Base-by-base conservation (phyloP, 345 rosid species). In the Psidium guajava region DNA sequence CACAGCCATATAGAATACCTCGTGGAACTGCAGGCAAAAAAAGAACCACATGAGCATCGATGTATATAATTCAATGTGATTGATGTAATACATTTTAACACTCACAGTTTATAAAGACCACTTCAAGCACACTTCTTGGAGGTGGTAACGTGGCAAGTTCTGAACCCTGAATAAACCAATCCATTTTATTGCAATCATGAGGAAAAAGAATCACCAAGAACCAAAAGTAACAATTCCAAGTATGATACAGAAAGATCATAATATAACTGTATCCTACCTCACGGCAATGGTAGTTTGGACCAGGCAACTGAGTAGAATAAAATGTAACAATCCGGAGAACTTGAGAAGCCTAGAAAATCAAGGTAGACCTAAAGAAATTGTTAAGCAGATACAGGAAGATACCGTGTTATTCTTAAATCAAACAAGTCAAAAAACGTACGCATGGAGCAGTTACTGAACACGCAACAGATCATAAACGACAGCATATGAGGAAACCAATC, bases 241-340 rank as follows among this genome's bases (percentile, higher is more conserved):
- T 47, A 51, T 57, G 27, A 57, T 50, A 22, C 49, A 77, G 53
- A 16, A 54, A 44, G 36, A 53, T 57, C 27, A 6, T 47, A 57
- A 3, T 8, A 81, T 82, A 28, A 25, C 50, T 54, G 82, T 24
- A 61, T 52, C 75, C 53, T 89, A 94, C 98, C 94, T 93, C 95
- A 47, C 93, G 96, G 84, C 98, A 96, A 85, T 96, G 98, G 87
- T 95, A 95, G 86, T 93, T 94, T 40, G 98, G 98, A 73, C 96
- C 98, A 56, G 95, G 98, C 87, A 96, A 92, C 92, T 93, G 98
- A 24, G 98, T 94, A n/a, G 96, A 91, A 89, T 92, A 96, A 89
- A 94, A 94, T 50, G 98, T 94, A 81, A 94, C 85, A 58, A 94
- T 90, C 85, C 95, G 95, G 83, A 94, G 93, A 86, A 88, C 85